phyloP scores from a whole-genome alignment of 1,284 basidiomycete genomes.

The Pterulicium gracile region DNA sequence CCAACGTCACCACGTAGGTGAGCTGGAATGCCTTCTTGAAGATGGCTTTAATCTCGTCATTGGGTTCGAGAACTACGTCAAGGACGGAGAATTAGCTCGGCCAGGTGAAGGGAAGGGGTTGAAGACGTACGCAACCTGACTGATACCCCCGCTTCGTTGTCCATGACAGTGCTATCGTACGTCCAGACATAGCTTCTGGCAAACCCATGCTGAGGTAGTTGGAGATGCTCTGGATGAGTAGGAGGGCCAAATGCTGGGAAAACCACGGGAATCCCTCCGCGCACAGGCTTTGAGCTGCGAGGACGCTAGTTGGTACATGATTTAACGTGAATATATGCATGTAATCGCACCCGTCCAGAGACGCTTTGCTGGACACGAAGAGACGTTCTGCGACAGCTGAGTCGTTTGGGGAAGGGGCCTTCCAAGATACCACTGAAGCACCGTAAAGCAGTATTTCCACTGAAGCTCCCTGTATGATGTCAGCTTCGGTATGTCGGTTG shows the following conservation, averaged over 20 bases:
- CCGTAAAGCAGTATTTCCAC: slow-evolving; percentile 70
- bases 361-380: slow-evolving; percentile 69
- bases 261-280: slow-evolving; percentile 79
- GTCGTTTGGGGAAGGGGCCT: slow-evolving; percentile 30
- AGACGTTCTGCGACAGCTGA: slow-evolving; percentile 48
- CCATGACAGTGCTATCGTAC: slow-evolving; percentile 53
- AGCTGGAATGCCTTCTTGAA: slow-evolving; percentile 62
- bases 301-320: slow-evolving; percentile 27
- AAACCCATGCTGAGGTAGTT: slow-evolving; percentile 77
- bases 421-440: slow-evolving; percentile 76
- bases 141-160: slow-evolving; percentile 62
- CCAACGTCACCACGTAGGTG: slow-evolving; percentile 69
- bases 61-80: slow-evolving; percentile 48
- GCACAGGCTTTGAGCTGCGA: slow-evolving; percentile 37
- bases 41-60: slow-evolving; percentile 39
- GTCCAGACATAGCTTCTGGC: slow-evolving; percentile 67
- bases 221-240: slow-evolving; percentile 58
- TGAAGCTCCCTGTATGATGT: slow-evolving; percentile 52
- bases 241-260: slow-evolving; percentile 85
- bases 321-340: background rate
- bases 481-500: slow-evolving; percentile 5
- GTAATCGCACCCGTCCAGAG: slow-evolving; percentile 53
- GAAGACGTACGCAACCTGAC: slow-evolving; percentile 58
- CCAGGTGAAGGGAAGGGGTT: background rate
- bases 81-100: slow-evolving; percentile 6